Evolutionary conservation across 1,284 basidiomycete species (phyloP).

Genomic region (Moesziomyces aphidis): DNA sequence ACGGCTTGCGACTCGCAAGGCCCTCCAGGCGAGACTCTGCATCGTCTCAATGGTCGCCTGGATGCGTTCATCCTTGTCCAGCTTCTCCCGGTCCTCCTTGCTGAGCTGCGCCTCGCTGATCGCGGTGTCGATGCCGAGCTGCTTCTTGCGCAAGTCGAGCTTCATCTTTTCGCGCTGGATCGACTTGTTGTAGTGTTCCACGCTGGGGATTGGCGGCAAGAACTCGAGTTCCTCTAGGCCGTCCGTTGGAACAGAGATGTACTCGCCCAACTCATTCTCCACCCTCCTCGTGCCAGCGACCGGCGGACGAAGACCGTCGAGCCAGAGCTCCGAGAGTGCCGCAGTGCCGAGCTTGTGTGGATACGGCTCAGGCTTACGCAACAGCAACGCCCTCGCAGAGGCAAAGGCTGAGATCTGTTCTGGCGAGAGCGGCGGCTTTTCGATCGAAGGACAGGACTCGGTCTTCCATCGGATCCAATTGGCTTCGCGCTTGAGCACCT

Average conservation of each 20-base stretch:
- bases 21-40: constrained; percentile 61
- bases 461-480: constrained; percentile 65
- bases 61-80: constrained; percentile 35
- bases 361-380: constrained; percentile 29
- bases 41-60: constrained; percentile 31
- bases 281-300: constrained; percentile 34
- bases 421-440: constrained; percentile 44
- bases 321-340: constrained; percentile 63
- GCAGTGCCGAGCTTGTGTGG: constrained; percentile 59
- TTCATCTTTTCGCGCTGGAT: constrained; percentile 54
- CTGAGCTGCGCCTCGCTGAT: constrained; percentile 13
- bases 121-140: constrained; percentile 46
- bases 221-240: constrained; percentile 63
- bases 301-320: constrained; percentile 54
- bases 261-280: constrained; percentile 56
- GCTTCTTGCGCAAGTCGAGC: constrained; percentile 47
- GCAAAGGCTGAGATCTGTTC: constrained; percentile 45
- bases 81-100: constrained; percentile 34
- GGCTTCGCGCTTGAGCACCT: constrained; percentile 52
- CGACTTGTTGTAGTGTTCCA: constrained; percentile 49
- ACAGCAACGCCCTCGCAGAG: constrained; percentile 27
- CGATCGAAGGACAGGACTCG: constrained; percentile 60
- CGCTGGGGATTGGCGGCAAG: constrained; percentile 44
- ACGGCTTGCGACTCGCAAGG: constrained; percentile 46
- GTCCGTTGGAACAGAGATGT: constrained; percentile 53